These are phyloP conservation scores for Arthroderma sp. DNA, from an alignment of 2,329 filamentous ascomycete genomes.

Conservation along the genomic window DNA sequence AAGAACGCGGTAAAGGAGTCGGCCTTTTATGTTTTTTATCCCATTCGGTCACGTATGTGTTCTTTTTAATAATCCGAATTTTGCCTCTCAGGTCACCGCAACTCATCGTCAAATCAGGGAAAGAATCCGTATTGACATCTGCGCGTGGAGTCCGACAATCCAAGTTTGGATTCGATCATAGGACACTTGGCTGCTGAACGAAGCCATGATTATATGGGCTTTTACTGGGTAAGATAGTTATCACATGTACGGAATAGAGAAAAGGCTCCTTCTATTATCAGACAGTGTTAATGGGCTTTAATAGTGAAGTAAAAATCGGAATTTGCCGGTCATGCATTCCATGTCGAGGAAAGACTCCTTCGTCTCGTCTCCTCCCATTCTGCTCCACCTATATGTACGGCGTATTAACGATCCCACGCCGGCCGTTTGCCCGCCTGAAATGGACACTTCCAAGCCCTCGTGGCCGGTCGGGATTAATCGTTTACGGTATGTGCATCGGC, in stretches of 20 bases:
- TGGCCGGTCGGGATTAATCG: constrained; percentile 1
- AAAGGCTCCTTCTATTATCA: not conserved
- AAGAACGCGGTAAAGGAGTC: not conserved
- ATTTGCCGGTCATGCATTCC: not conserved
- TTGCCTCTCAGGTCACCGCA: not conserved
- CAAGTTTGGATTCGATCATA: not conserved
- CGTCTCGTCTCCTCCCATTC: not conserved
- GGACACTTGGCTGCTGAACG: not conserved
- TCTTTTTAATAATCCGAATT: not conserved
- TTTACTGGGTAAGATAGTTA: not conserved
- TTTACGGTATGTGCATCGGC: not conserved
- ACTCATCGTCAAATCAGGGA: not conserved
- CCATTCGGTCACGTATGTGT: not conserved
- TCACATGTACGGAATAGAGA: not conserved
- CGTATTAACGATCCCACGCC: not conserved
- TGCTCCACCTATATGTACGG: not conserved
- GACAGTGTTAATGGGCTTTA: not conserved
- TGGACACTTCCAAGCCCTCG: not conserved
- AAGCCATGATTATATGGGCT: not conserved
- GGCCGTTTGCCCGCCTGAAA: not conserved
- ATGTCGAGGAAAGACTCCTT: not conserved
- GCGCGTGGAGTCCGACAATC: not conserved
- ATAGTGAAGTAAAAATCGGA: not conserved
- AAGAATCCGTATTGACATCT: not conserved
- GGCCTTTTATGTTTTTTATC: too few species aligned